phyloP scores from a whole-genome alignment of 2,329 filamentous ascomycete species.

The Xylariales sp. region DNA sequence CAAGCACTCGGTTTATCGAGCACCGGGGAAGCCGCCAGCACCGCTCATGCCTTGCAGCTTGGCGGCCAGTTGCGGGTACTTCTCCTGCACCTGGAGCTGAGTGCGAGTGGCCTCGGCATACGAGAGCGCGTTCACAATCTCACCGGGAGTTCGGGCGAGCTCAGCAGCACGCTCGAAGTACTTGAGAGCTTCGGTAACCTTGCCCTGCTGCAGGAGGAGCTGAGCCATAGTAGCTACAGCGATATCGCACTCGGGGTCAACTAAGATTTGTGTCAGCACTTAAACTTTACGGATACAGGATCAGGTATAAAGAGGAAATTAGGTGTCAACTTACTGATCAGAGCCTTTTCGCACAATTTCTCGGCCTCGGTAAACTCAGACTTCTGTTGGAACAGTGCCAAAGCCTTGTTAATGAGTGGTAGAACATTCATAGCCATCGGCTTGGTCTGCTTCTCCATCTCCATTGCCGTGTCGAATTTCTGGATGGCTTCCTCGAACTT shows the following conservation, averaged over 20 bases:
- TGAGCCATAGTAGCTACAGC: constrained; percentile 98
- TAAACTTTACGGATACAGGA: too few species aligned
- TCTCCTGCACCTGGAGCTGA: constrained; percentile 86
- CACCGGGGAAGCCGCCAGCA: constrained; percentile 17
- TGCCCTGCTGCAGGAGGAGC: constrained; percentile 93
- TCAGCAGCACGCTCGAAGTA: constrained; percentile 98
- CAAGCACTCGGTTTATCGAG: too few species aligned
- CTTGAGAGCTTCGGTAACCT: constrained; percentile 88
- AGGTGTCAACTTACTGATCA: constrained; percentile 72
- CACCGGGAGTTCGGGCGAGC: constrained; percentile 87
- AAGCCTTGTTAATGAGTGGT: constrained; percentile 96
- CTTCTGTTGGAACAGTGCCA: constrained; percentile 97
- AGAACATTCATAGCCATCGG: constrained; percentile 96
- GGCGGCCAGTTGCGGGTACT: constrained; percentile 74
- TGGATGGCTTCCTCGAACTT: constrained; percentile 94
- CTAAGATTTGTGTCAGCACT: constrained; percentile 45
- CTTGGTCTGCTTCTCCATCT: constrained; percentile 94
- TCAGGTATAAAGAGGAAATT: too few species aligned
- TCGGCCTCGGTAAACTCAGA: constrained; percentile 93
- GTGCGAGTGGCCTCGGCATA: constrained; percentile 97
- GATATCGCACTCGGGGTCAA: constrained; percentile 98
- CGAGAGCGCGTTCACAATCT: constrained; percentile 92
- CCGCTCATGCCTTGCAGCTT: constrained; percentile 58
- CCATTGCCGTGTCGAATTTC: constrained; percentile 97
- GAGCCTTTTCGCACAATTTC: constrained; percentile 92